Conservation (phyloP, 108 stramenopile species). For the Stephanodiscus triporus region DNA sequence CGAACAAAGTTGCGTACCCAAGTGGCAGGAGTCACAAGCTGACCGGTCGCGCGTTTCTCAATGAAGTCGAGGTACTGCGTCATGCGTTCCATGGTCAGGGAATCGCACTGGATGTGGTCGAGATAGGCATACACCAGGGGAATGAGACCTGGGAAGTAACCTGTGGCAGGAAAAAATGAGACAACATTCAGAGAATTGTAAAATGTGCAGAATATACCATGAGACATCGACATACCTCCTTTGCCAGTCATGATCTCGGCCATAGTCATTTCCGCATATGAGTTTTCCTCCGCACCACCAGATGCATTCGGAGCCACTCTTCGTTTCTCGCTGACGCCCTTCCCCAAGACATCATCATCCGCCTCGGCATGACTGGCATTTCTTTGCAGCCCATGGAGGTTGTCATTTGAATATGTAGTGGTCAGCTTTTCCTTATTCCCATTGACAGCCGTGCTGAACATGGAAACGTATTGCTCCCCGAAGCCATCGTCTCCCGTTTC, state of each 20-base stretch:
- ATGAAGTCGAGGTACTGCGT: slow-evolving; percentile 86
- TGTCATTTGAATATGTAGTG: slow-evolving; percentile 20
- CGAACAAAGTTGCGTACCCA: slow-evolving; percentile 95
- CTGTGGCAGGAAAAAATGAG: slow-evolving; percentile 19
- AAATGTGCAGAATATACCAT: slow-evolving; percentile 2
- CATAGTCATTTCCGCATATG: slow-evolving; percentile 97
- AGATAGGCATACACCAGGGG: slow-evolving; percentile 95
- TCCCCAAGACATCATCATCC: slow-evolving; percentile 29
- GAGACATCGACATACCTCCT: slow-evolving; percentile 48
- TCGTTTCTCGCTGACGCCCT: slow-evolving; percentile 69
- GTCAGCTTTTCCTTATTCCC: slow-evolving; percentile 31
- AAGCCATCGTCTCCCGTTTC: slow-evolving; percentile 86
- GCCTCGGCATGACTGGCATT: slow-evolving; percentile 23
- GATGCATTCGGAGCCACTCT: slow-evolving; percentile 65
- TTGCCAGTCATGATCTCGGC: slow-evolving; percentile 97
- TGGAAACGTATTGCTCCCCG: slow-evolving; percentile 80
- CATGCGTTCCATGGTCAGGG: slow-evolving; percentile 73
- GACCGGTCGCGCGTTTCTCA: slow-evolving; percentile 87
- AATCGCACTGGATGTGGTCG: slow-evolving; percentile 93
- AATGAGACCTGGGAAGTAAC: slow-evolving; percentile 97
- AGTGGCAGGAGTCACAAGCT: slow-evolving; percentile 92
- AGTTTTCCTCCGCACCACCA: slow-evolving; percentile 84
- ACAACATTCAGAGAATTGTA: not conserved
- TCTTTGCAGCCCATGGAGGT: slow-evolving; percentile 18
- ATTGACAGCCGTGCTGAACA: slow-evolving; percentile 75